These are phyloP conservation scores for Penicillium sp. DNA, from an alignment of 2,329 filamentous ascomycete species.

Conservation along the genomic window DNA sequence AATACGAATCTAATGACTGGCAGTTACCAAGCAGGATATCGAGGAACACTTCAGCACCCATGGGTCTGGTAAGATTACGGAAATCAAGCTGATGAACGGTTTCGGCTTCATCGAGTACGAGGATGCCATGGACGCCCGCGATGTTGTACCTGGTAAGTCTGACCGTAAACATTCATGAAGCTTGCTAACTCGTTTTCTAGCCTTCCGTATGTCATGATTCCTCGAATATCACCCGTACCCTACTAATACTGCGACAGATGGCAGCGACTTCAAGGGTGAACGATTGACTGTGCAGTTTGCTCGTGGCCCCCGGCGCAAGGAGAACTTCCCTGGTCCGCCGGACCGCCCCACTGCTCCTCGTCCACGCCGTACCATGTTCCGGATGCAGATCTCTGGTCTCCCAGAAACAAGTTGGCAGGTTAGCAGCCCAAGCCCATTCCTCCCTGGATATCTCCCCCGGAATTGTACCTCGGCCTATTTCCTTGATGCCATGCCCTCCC, in stretches of 20 bases:
- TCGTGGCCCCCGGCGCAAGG: slow-evolving; percentile 73
- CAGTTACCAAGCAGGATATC: slow-evolving; percentile 95
- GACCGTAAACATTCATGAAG: slow-evolving; percentile 13
- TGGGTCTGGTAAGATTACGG: slow-evolving; percentile 95
- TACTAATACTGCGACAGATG: slow-evolving; percentile 61
- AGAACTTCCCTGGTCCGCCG: slow-evolving; percentile 61
- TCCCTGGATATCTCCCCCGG: slow-evolving; percentile 26
- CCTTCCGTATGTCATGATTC: slow-evolving; percentile 56
- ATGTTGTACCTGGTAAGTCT: slow-evolving; percentile 90
- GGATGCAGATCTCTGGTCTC: slow-evolving; percentile 97
- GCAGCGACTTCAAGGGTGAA: slow-evolving; percentile 96
- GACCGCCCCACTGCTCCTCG: slow-evolving; percentile 68
- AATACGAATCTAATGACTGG: slow-evolving; percentile 14
- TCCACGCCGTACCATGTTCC: slow-evolving; percentile 88
- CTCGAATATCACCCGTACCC: background rate
- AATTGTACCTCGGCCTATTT: slow-evolving; percentile 18
- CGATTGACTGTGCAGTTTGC: slow-evolving; percentile 98
- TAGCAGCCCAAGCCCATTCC: slow-evolving; percentile 57
- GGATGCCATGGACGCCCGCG: slow-evolving; percentile 94
- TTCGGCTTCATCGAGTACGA: slow-evolving; percentile 99
- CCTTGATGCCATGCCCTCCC: slow-evolving; percentile 12
- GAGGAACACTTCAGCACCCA: slow-evolving; percentile 93
- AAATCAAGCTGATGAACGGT: slow-evolving; percentile 99
- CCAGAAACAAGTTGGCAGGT: slow-evolving; percentile 99
- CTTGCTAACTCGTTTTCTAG: slow-evolving; percentile 37